Percentiles rank a stretch among this genome's conserved stretches.
Conservation (phyloP, 2,329 filamentous ascomycete genomes). For the Fusarium napiforme region DNA sequence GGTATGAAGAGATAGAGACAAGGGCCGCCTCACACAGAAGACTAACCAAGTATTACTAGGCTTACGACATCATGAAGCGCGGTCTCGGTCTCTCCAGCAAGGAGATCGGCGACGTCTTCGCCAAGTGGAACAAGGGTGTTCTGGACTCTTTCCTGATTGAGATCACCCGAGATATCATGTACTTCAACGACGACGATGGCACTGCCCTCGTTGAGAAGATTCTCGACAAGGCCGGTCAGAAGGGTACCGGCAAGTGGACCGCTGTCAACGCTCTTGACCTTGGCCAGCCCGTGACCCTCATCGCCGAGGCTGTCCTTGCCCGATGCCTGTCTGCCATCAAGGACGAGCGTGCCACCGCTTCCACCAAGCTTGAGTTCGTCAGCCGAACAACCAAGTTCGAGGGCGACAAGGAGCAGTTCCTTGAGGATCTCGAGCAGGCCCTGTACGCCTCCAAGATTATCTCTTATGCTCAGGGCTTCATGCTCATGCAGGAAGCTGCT, state of each 20-base stretch:
- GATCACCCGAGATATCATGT: conserved; percentile 98
- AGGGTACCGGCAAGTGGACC: conserved; percentile 99
- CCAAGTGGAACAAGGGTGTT: conserved; percentile 98
- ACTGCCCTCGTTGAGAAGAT: conserved; percentile 97
- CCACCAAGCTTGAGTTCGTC: conserved; percentile 76
- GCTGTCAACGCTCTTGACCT: conserved; percentile 99
- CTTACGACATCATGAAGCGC: conserved; percentile 99
- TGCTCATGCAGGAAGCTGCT: conserved; percentile 99
- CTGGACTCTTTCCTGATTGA: conserved; percentile 99
- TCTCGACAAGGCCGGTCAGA: conserved; percentile 97
- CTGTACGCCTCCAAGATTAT: conserved; percentile 99
- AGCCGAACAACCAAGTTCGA: conserved; percentile 84
- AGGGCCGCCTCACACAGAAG: neutral
- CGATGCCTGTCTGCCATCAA: conserved; percentile 96
- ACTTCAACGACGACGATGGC: conserved; percentile 96
- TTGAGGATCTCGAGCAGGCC: conserved; percentile 97
- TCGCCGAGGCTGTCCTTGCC: conserved; percentile 95
- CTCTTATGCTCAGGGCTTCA: conserved; percentile 99
- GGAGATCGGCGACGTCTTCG: conserved; percentile 95
- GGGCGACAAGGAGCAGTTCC: conserved; percentile 92
- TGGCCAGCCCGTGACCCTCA: conserved; percentile 97
- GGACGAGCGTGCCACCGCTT: conserved; percentile 87
- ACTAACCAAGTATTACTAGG: conserved; percentile 63
- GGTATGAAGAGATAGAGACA: conserved; percentile 63
- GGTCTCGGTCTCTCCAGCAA: conserved; percentile 88